Base-by-base conservation (phyloP, 257 asterid genomes). In the Leonotis leonurus region DNA sequence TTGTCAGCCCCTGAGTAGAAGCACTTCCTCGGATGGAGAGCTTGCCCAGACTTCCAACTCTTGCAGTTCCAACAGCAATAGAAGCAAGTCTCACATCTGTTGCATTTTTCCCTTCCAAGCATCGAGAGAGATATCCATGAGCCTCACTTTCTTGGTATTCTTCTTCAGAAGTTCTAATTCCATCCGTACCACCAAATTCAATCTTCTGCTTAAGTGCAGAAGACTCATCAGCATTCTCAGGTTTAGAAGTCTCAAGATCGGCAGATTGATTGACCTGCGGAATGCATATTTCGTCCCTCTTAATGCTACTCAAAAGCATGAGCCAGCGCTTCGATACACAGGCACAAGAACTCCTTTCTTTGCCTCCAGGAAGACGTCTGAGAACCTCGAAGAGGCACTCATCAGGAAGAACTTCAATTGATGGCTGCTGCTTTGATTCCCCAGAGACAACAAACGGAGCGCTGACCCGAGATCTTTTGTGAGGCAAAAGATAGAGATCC, bases 321-420 rank as follows among this genome's bases (percentile, higher is more conserved):
- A 90, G 95, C 95, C 95, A 89, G 51, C 72, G 88, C 78, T 85
- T 87, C 5, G 97, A 90, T 33, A 90, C 97, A 69, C 78, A 77
- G 41, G 95, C 95, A 54, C 80, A 87, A 25, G 75, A 75, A 74
- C 86, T 78, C 70, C 85, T 85, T 71, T 81, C 94, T 48, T 83
- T 78, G 68, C 84, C 81, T 1, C 79, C 84, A 6, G 82, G 61
- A 46, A 90, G 76, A 16, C 88, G 92, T 61, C 97, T 72, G 81
- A 87, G 66, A 60, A 87, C 67, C 90, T 90, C 97, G 39, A 87
- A 90, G 67, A 90, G 95, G 78, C 95, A 90, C 82, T 85, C 97
- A 61, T 87, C 95, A 8, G 95, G 95, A 56, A 90, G 92, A 77
- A 77, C 84, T 51, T 90, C 95, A 64, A 90, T 90, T 11, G 95